Evolutionary conservation across 768 basidiomycete genomes (phyloP).

Genomic region (Tricholoma furcatifolium): DNA sequence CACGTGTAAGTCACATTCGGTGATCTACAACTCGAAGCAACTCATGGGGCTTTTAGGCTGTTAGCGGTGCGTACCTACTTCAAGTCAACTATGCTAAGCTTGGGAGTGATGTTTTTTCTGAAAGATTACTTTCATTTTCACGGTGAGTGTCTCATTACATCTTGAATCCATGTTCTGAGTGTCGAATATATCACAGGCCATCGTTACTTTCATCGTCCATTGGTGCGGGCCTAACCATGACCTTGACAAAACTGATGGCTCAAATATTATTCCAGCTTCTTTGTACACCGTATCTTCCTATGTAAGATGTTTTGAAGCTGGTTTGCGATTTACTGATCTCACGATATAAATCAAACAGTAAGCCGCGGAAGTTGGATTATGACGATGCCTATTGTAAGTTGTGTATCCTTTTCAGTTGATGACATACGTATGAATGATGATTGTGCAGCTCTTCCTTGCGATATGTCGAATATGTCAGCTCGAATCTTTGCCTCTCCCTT

Average conservation of each 20-base stretch:
- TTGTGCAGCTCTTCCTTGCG: constrained; percentile 21
- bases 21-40: too few species aligned
- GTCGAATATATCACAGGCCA: constrained; percentile 12
- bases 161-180: too few species aligned
- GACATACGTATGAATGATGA: neutral
- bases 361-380: constrained; percentile 25
- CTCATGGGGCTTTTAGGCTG: too few species aligned
- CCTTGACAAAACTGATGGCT: neutral
- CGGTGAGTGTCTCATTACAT: too few species aligned
- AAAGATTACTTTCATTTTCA: constrained; percentile 20
- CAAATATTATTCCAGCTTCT: constrained; percentile 17
- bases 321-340: neutral
- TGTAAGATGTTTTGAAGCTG: constrained; percentile 14
- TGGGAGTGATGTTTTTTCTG: neutral
- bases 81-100: too few species aligned
- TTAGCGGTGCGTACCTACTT: constrained; percentile 7
- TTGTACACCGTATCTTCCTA: constrained; percentile 24
- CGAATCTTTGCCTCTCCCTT: neutral
- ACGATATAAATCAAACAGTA: constrained; percentile 13
- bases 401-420: neutral
- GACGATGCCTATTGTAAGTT: constrained; percentile 23
- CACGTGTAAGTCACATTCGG: constrained; percentile 25
- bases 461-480: constrained; percentile 22
- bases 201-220: constrained; percentile 29
- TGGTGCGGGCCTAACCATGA: constrained; percentile 15